Evolutionary conservation across 176 grass and related monocot genomes (phyloP).

Genomic region (Bothriochloa decipiens): DNA sequence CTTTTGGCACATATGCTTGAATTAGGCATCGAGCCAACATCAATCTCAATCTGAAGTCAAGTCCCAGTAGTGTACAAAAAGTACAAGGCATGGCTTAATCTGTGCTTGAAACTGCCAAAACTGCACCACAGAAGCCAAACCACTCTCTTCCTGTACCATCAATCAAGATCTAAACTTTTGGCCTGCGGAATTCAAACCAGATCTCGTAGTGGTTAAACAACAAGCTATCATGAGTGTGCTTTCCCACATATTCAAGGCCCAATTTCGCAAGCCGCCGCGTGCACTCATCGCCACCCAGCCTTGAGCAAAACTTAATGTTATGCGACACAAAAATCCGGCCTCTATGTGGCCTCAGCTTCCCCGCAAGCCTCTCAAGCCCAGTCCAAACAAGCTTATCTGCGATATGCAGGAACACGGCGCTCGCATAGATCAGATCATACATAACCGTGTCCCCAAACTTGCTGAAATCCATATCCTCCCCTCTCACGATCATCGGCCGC

Average conservation of each 20-base stretch:
- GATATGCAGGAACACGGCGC: conserved; percentile 85
- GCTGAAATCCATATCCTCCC: conserved; percentile 87
- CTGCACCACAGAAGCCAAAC: conserved; percentile 19
- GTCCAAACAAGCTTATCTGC: conserved; percentile 83
- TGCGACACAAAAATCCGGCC: conserved; percentile 91
- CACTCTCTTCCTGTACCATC: conserved; percentile 11
- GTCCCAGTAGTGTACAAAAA: background rate
- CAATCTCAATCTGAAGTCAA: background rate
- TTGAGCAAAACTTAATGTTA: conserved; percentile 91
- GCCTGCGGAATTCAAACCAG: conserved; percentile 85
- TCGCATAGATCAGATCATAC: conserved; percentile 95
- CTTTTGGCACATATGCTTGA: conserved; percentile 18
- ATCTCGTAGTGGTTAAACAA: conserved; percentile 97
- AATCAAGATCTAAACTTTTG: conserved; percentile 52
- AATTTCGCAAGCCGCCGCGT: conserved; percentile 59
- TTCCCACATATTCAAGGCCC: conserved; percentile 75
- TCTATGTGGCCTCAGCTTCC: conserved; percentile 66
- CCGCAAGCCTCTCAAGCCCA: conserved; percentile 73
- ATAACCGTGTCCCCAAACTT: conserved; percentile 70
- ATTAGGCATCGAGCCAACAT: background rate
- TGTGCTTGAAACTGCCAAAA: conserved; percentile 39
- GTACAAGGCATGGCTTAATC: conserved; percentile 23
- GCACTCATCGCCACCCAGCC: conserved; percentile 75
- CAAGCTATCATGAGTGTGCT: conserved; percentile 89
- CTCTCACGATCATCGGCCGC: conserved; percentile 74